Evolutionary conservation across 305 asterid genomes (phyloP).

Genomic region (Fraxinus baroniana): DNA sequence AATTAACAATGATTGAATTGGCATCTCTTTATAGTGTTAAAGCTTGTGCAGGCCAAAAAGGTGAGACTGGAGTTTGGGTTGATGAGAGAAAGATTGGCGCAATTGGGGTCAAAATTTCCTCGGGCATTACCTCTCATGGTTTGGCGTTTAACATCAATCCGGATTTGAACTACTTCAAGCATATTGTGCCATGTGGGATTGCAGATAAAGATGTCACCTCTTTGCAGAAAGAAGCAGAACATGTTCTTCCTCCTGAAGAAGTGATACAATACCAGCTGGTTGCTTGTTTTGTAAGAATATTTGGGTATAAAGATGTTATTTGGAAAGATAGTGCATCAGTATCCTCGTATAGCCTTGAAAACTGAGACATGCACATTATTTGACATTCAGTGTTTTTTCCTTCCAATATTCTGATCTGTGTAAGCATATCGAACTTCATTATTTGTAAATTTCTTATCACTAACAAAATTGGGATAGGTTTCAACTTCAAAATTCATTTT

Average conservation of each 20-base stretch:
- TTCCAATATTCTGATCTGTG: background rate
- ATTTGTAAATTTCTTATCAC: background rate
- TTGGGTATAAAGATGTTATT: slow-evolving; percentile 50
- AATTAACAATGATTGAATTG: slow-evolving; percentile 69
- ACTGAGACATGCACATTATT: background rate
- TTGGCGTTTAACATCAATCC: slow-evolving; percentile 74
- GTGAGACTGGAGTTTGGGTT: slow-evolving; percentile 89
- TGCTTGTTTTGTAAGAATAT: slow-evolving; percentile 50
- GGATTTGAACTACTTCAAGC: slow-evolving; percentile 69
- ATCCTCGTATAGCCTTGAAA: background rate
- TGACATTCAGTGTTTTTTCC: background rate
- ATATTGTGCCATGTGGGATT: slow-evolving; percentile 90
- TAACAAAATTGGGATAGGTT: background rate
- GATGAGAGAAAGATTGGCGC: slow-evolving; percentile 76
- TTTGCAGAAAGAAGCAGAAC: slow-evolving; percentile 53
- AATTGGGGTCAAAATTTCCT: slow-evolving; percentile 71
- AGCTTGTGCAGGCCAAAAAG: slow-evolving; percentile 50
- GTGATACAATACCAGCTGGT: slow-evolving; percentile 55
- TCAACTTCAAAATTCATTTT: background rate
- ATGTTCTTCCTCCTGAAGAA: slow-evolving; percentile 58
- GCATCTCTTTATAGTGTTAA: slow-evolving; percentile 62
- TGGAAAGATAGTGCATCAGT: slow-evolving; percentile 36
- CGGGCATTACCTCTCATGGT: slow-evolving; percentile 80
- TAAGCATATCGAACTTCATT: background rate
- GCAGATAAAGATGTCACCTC: slow-evolving; percentile 77